Conservation (phyloP, 768 basidiomycete species). For the Leccinum subtestaceum region DNA sequence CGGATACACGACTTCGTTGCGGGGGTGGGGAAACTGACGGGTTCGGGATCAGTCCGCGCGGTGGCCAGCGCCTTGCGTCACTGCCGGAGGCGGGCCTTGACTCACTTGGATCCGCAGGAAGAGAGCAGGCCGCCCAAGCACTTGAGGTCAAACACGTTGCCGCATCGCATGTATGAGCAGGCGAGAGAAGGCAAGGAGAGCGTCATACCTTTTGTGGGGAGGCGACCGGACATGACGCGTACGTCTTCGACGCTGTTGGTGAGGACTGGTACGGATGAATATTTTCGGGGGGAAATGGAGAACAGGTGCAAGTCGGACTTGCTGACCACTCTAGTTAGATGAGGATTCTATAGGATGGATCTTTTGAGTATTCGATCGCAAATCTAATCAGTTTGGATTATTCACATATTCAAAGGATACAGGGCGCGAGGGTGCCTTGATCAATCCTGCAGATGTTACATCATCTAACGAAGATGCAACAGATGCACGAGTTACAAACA, state of each 20-base stretch:
- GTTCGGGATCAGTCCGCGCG: constrained; percentile 16
- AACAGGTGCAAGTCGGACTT: background rate
- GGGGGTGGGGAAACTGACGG: constrained; percentile 14
- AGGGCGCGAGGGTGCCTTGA: too few relatives aligned
- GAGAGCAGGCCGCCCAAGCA: constrained; percentile 25
- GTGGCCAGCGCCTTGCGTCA: constrained; percentile 17
- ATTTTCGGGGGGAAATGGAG: constrained; percentile 1
- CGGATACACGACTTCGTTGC: constrained; percentile 27
- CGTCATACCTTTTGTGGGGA: constrained; percentile 26
- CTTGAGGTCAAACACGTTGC: constrained; percentile 34
- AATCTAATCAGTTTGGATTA: too few relatives aligned
- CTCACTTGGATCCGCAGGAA: constrained; percentile 12
- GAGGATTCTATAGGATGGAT: too few relatives aligned
- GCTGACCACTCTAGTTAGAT: background rate
- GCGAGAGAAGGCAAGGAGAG: constrained; percentile 21
- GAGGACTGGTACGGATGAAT: constrained; percentile 8
- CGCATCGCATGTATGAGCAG: constrained; percentile 44
- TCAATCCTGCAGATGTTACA: too few relatives aligned
- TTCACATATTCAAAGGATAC: too few relatives aligned
- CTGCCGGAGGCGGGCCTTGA: constrained; percentile 11
- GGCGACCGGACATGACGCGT: constrained; percentile 18
- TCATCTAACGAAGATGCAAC: too few relatives aligned
- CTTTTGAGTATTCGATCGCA: too few relatives aligned
- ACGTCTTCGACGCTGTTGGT: constrained; percentile 15
- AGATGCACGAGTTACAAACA: too few relatives aligned